phyloP scores from a whole-genome alignment of 1,284 basidiomycete species.

The Trichosporon sp. region DNA sequence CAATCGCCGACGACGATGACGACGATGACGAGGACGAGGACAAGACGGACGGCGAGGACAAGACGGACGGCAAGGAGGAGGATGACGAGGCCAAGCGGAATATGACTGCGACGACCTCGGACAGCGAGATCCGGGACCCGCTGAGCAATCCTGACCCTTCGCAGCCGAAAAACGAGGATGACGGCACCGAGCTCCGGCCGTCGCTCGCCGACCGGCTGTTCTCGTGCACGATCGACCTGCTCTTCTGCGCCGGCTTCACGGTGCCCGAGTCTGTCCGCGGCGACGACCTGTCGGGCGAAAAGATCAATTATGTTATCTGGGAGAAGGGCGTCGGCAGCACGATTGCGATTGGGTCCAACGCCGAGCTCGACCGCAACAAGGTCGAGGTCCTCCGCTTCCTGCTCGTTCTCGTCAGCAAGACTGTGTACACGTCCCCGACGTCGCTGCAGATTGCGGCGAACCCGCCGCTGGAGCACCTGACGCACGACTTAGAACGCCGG shows the following conservation, averaged over 20 bases:
- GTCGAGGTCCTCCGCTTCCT: slow-evolving; percentile 79
- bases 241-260: slow-evolving; percentile 89
- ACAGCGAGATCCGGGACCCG: slow-evolving; percentile 55
- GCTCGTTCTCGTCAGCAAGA: slow-evolving; percentile 75
- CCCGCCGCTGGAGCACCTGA: slow-evolving; percentile 67
- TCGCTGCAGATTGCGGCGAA: slow-evolving; percentile 67
- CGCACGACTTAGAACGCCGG: slow-evolving; percentile 70
- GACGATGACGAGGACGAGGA: slow-evolving; percentile 24
- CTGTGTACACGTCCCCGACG: slow-evolving; percentile 73
- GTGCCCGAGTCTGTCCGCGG: slow-evolving; percentile 68
- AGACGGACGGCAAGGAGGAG: slow-evolving; percentile 34
- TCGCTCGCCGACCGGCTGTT: slow-evolving; percentile 75
- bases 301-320: slow-evolving; percentile 71
- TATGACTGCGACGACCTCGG: slow-evolving; percentile 34
- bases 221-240: slow-evolving; percentile 69
- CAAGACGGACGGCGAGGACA: slow-evolving; percentile 16
- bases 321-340: slow-evolving; percentile 85
- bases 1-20: slow-evolving; percentile 61
- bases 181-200: slow-evolving; percentile 54
- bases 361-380: slow-evolving; percentile 71
- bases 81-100: slow-evolving; percentile 24
- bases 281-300: slow-evolving; percentile 61
- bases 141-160: slow-evolving; percentile 25
- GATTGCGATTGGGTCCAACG: slow-evolving; percentile 62
- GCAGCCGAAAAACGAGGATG: slow-evolving; percentile 14